These are phyloP conservation scores for Triglochin maritima DNA, from an alignment of 106 monocot genomes.

Conservation along the genomic window DNA sequence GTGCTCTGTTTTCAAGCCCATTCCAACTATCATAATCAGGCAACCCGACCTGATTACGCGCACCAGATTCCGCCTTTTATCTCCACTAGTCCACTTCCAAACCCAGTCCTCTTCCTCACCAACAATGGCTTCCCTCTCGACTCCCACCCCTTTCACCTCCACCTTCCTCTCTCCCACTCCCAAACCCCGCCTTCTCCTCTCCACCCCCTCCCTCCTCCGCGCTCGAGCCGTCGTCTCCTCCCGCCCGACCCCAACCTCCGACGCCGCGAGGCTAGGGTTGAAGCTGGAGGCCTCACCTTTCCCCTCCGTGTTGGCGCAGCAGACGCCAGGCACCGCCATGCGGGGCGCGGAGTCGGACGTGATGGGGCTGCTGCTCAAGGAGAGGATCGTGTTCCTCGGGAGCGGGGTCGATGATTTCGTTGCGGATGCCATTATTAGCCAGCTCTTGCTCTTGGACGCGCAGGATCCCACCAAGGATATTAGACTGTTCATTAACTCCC, in stretches of 20 bases:
- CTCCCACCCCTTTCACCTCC: slow-evolving; percentile 35
- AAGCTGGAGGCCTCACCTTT: slow-evolving; percentile 9
- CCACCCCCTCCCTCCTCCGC: neutral
- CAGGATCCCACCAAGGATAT: slow-evolving; percentile 79
- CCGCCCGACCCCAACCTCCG: neutral
- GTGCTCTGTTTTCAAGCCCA: no score
- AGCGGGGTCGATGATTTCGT: slow-evolving; percentile 74
- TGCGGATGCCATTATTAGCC: slow-evolving; percentile 85
- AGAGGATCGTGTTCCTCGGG: slow-evolving; percentile 89
- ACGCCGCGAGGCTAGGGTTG: neutral
- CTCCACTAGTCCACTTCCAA: no score
- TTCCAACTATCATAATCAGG: no score
- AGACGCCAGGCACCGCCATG: slow-evolving; percentile 39
- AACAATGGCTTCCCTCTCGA: slow-evolving; percentile 46
- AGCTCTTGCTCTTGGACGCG: slow-evolving; percentile 78
- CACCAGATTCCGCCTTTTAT: no score
- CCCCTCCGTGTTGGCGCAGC: slow-evolving; percentile 3
- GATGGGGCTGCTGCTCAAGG: slow-evolving; percentile 70
- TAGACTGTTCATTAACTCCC: slow-evolving; percentile 77
- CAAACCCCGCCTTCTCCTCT: slow-evolving; percentile 6
- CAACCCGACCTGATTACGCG: no score
- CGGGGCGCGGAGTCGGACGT: slow-evolving; percentile 59
- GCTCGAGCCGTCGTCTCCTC: slow-evolving; percentile 14
- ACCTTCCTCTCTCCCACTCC: slow-evolving; percentile 12
- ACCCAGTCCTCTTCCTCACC: no score